A percentile compares a stretch with the other conserved stretches of the same genome.
These are phyloP conservation scores for Dictyostelium capitatum DNA, from an alignment of 78 protist species.

Conservation along the genomic window DNA sequence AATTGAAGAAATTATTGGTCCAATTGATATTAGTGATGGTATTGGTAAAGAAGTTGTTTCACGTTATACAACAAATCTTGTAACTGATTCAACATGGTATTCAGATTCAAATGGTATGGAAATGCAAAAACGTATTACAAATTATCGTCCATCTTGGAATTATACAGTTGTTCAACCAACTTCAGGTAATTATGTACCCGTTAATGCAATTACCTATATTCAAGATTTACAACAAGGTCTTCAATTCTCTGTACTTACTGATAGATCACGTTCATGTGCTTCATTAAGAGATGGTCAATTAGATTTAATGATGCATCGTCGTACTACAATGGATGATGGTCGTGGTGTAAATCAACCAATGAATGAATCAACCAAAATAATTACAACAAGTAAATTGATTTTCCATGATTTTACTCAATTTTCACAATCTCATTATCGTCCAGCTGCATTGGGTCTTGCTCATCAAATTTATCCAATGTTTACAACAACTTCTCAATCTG, in stretches of 20 bases:
- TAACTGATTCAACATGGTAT: slow-evolving; percentile 69
- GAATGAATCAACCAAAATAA: slow-evolving; percentile 86
- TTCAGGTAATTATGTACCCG: slow-evolving; percentile 93
- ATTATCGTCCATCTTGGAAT: slow-evolving; percentile 86
- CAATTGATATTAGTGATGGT: slow-evolving; percentile 72
- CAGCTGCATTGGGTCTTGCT: background rate
- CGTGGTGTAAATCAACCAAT: slow-evolving; percentile 94
- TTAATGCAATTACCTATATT: slow-evolving; percentile 78
- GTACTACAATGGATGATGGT: slow-evolving; percentile 86
- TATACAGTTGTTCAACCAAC: slow-evolving; percentile 81
- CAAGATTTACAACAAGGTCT: slow-evolving; percentile 49
- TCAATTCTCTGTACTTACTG: slow-evolving; percentile 78
- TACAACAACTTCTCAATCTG: background rate
- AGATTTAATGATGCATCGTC: slow-evolving; percentile 94
- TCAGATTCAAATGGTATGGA: slow-evolving; percentile 94
- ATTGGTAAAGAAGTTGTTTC: slow-evolving; percentile 88
- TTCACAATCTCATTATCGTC: slow-evolving; percentile 45
- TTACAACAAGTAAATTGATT: slow-evolving; percentile 27
- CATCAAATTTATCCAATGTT: slow-evolving; percentile 64
- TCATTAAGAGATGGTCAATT: slow-evolving; percentile 77
- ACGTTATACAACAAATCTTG: slow-evolving; percentile 69
- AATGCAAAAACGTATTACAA: slow-evolving; percentile 81
- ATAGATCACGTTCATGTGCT: slow-evolving; percentile 69
- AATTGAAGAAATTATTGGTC: slow-evolving; percentile 83
- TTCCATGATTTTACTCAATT: slow-evolving; percentile 22